Conservation (phyloP, 139 green algal genomes). For the Ostreobium quekettii region DNA sequence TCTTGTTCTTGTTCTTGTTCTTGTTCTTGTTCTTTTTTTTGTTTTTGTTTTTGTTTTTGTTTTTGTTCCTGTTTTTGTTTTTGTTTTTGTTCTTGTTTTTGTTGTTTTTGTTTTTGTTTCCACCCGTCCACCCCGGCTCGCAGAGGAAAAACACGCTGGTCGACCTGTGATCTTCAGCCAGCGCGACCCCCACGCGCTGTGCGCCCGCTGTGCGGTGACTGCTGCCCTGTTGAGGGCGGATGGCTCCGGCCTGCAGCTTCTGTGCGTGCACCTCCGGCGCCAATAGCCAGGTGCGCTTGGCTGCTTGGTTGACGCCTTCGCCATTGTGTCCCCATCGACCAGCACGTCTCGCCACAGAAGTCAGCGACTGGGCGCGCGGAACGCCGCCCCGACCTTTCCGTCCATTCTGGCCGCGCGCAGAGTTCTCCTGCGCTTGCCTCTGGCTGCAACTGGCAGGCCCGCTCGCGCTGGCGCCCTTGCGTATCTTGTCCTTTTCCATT, state of each 20-base stretch:
- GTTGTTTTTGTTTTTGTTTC: constrained; percentile 18
- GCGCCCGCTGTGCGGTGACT: too few species aligned
- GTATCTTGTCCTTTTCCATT: too few species aligned
- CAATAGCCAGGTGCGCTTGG: not conserved
- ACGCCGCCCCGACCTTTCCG: not conserved
- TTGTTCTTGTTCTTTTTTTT: constrained; percentile 36
- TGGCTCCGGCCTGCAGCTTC: not conserved
- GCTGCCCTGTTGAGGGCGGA: too few species aligned
- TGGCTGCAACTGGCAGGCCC: too few species aligned
- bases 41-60: too few species aligned
- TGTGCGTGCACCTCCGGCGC: not conserved
- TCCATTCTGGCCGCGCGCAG: too few species aligned
- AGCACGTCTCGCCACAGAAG: constrained; percentile 7
- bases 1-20: constrained; percentile 29
- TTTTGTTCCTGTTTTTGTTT: too few species aligned
- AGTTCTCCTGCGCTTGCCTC: too few species aligned
- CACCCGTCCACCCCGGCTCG: not conserved
- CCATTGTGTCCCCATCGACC: constrained; percentile 17
- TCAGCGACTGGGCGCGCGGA: not conserved
- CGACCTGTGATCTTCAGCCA: not conserved
- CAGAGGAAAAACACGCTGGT: not conserved
- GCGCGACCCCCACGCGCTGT: not conserved
- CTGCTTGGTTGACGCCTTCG: constrained; percentile 10
- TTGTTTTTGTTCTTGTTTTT: constrained; percentile 42
- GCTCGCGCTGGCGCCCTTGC: too few species aligned